These are phyloP conservation scores for Prunus yedoensis DNA, from an alignment of 331 rosid species.

Conservation along the genomic window DNA sequence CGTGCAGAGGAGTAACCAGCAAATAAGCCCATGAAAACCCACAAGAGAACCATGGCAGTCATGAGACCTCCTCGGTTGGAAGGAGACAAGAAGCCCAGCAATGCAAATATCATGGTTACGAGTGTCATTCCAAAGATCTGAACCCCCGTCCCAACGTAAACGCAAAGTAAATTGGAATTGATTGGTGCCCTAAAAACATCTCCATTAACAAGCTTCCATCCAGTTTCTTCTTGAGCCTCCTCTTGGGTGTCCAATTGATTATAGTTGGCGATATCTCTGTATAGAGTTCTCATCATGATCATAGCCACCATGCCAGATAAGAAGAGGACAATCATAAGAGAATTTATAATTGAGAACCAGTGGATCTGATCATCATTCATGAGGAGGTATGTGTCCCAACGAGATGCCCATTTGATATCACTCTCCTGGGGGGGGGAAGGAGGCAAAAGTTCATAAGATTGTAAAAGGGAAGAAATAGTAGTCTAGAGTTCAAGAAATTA, in stretches of 20 bases:
- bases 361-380: slow-evolving; percentile 99
- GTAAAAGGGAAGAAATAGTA: slow-evolving; percentile 4
- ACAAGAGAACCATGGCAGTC: slow-evolving; percentile 98
- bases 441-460: slow-evolving; percentile 23
- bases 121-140: slow-evolving; percentile 94
- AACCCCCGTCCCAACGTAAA: slow-evolving; percentile 95
- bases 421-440: slow-evolving; percentile 57
- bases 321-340: slow-evolving; percentile 98
- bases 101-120: slow-evolving; percentile 94
- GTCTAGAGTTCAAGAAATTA: slow-evolving; percentile 8
- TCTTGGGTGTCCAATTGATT: slow-evolving; percentile 98
- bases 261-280: slow-evolving; percentile 95
- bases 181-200: slow-evolving; percentile 90
- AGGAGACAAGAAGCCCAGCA: slow-evolving; percentile 96
- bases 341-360: slow-evolving; percentile 98
- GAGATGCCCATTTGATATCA: slow-evolving; percentile 98
- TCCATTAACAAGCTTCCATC: slow-evolving; percentile 99
- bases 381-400: slow-evolving; percentile 99
- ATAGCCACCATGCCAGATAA: slow-evolving; percentile 99
- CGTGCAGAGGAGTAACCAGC: slow-evolving; percentile 98
- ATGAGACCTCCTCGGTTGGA: slow-evolving; percentile 98
- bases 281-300: slow-evolving; percentile 99
- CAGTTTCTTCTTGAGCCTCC: slow-evolving; percentile 99
- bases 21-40: slow-evolving; percentile 99
- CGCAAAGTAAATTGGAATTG: slow-evolving; percentile 88